Base-by-base conservation (phyloP, 2,329 filamentous ascomycete species). In the Fusarium bactridioides region DNA sequence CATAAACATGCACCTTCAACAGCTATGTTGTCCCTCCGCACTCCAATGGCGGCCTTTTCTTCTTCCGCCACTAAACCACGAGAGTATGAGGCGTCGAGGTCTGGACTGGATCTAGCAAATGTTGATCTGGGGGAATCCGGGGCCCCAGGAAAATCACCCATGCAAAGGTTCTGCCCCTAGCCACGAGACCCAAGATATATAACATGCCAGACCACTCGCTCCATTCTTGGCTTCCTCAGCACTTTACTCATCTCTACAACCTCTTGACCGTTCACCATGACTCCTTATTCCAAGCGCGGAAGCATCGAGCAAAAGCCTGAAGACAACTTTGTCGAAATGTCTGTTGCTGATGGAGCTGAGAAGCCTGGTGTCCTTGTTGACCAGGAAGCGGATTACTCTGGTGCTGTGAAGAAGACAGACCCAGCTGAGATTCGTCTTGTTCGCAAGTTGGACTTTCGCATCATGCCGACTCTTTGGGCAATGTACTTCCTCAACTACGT, bases 401-500 rank as follows among this genome's bases (percentile, higher is more conserved):
- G 81, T 7, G 81, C 81, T 0, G 73, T 78, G 7, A 76, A 73
- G 54, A 83, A 83, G 70, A 78, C 76, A 5, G 76, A 76, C 51
- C 72, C 77, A 13, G 76, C 72, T 33, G 81, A 82, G 70, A 82
- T 82, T 60, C 76, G 75, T 2, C 79, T 83, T 15, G 81, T 83
- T 18, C 74, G 79, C 50, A 83, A 82, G 68, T 69, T 82, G 7
- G 80, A 83, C 57, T 75, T 68, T 45, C 73, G 80, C 44, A 82
- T 83, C 73, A 81, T 83, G 74, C 83, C 84, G 4, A 76, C 68
- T 25, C 66, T 72, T 5, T 77, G 75, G 72, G 72, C 79, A 11
- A 83, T 85, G 77, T 85, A 84, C 50, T 82, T 82, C n/a, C 72
- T 82, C 33, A 81, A 81, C 53, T 82, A 81, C 45, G 79, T 81